phyloP scores from a whole-genome alignment of 176 grass and related monocot genomes.

The Saccharum officinarum region DNA sequence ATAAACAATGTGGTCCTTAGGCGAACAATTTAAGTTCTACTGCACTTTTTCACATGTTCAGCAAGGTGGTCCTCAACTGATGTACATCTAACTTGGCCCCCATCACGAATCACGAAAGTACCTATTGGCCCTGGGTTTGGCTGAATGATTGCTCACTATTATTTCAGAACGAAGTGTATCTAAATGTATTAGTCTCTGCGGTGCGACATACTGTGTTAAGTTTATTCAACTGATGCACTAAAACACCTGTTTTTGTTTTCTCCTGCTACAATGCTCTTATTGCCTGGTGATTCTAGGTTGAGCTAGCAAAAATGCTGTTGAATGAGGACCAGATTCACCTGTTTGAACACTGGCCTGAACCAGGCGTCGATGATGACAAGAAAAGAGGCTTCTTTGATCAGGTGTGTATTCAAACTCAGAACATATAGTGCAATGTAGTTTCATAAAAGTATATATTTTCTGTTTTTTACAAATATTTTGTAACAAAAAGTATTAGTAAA shows the following conservation, averaged over 20 bases:
- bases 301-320: slow-evolving; percentile 71
- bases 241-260: neutral
- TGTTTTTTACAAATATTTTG: neutral
- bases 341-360: slow-evolving; percentile 81
- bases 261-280: slow-evolving; percentile 12
- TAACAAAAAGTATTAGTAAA: neutral
- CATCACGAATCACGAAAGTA: neutral
- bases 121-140: neutral
- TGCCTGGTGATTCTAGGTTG: slow-evolving; percentile 43
- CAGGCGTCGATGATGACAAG: slow-evolving; percentile 60
- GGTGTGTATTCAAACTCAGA: slow-evolving; percentile 41
- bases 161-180: neutral
- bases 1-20: neutral
- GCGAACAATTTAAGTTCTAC: neutral
- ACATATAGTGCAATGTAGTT: neutral
- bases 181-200: neutral
- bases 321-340: slow-evolving; percentile 66
- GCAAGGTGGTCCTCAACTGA: neutral
- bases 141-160: neutral
- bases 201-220: neutral
- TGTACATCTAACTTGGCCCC: neutral
- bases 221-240: neutral
- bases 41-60: neutral
- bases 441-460: neutral
- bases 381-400: slow-evolving; percentile 83